These are phyloP conservation scores for Meyerozyma sp. DNA, from an alignment of 1,139 yeast species.

Conservation along the genomic window DNA sequence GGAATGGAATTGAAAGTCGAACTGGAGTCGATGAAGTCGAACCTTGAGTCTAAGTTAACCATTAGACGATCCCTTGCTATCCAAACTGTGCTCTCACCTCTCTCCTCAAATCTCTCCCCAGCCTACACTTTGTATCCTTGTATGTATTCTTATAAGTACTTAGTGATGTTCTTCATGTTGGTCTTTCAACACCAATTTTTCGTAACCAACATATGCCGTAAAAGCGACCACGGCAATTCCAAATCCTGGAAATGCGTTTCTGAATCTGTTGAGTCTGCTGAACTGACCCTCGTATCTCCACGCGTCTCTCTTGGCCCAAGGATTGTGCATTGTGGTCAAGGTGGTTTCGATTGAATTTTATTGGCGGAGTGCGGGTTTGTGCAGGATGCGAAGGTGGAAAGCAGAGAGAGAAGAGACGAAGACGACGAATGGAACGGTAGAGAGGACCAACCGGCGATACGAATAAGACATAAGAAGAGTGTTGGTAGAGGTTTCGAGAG, in stretches of 20 bases:
- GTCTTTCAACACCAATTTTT: conserved; percentile 41
- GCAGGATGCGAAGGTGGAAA: background rate
- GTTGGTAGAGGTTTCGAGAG: too few relatives aligned
- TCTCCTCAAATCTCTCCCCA: background rate
- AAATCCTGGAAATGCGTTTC: conserved; percentile 77
- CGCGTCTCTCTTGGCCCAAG: conserved; percentile 72
- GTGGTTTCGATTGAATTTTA: background rate
- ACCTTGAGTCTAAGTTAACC: too few relatives aligned
- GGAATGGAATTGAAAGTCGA: too few relatives aligned
- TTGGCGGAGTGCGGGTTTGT: background rate
- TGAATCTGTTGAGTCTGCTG: conserved; percentile 65
- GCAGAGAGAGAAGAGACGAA: background rate
- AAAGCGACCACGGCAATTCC: conserved; percentile 80
- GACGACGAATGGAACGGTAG: background rate
- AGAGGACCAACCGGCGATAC: background rate
- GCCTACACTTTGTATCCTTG: background rate
- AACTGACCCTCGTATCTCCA: conserved; percentile 89
- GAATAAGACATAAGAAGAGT: too few relatives aligned
- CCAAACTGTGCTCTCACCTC: too few relatives aligned
- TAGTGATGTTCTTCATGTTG: conserved; percentile 15
- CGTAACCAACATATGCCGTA: conserved; percentile 58
- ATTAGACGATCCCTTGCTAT: too few relatives aligned
- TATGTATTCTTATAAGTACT: background rate
- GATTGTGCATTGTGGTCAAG: conserved; percentile 17
- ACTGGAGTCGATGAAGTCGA: too few relatives aligned